A percentile compares a stretch with the other conserved stretches of the same genome.
phyloP scores from a whole-genome alignment of 768 basidiomycete species.

The Antrodiella citrinella region DNA sequence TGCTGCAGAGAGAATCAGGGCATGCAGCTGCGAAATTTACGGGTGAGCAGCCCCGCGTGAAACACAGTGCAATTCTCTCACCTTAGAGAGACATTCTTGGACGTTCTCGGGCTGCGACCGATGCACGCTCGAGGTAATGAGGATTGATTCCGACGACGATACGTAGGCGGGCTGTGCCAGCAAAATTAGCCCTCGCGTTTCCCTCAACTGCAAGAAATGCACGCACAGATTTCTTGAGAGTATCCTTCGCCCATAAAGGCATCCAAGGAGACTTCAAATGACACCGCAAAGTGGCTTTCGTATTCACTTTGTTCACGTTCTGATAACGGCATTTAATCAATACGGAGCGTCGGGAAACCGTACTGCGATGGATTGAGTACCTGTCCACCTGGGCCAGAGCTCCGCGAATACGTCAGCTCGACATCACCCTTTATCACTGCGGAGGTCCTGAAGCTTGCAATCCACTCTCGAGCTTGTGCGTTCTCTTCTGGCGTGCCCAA shows the following conservation, averaged over 20 bases:
- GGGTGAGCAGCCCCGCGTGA: background rate
- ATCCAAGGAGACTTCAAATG: constrained; percentile 55
- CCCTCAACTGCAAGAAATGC: too few relatives aligned
- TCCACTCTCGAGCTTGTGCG: constrained; percentile 46
- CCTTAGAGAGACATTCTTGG: constrained; percentile 65
- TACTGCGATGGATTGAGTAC: constrained; percentile 25
- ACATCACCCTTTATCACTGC: constrained; percentile 46
- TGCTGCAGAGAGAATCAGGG: constrained; percentile 40
- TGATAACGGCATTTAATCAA: constrained; percentile 18
- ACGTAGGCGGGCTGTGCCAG: constrained; percentile 56
- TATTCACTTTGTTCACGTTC: constrained; percentile 90
- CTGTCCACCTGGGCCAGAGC: constrained; percentile 83
- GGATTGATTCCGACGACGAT: constrained; percentile 57
- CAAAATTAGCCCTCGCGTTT: too few relatives aligned
- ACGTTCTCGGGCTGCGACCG: constrained; percentile 78
- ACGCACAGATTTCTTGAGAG: constrained; percentile 42
- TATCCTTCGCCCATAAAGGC: constrained; percentile 52
- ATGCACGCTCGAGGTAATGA: constrained; percentile 59
- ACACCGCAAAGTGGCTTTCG: constrained; percentile 65
- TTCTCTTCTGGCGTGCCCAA: constrained; percentile 34
- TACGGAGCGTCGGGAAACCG: constrained; percentile 2
- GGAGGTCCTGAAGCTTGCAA: constrained; percentile 36
- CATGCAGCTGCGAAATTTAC: constrained; percentile 37
- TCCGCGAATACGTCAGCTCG: constrained; percentile 62
- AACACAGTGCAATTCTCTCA: constrained; percentile 9